phyloP scores from a whole-genome alignment of 2,329 filamentous ascomycete species.

The Penicillium carneum region DNA sequence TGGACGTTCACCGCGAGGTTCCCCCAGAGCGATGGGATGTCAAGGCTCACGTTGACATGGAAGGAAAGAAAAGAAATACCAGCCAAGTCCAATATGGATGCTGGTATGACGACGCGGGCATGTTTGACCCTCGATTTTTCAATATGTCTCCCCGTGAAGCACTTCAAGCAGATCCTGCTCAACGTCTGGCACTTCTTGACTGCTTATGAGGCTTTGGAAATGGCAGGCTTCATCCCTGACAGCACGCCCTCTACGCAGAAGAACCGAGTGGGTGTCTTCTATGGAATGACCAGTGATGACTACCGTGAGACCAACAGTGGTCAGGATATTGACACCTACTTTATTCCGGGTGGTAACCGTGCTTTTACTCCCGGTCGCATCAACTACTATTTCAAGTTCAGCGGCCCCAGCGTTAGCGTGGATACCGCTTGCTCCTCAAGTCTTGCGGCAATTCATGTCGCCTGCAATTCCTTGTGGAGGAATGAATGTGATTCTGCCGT shows the following conservation, averaged over 20 bases:
- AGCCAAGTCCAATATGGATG: constrained; percentile 78
- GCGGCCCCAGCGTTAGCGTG: constrained; percentile 73
- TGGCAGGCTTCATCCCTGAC: constrained; percentile 78
- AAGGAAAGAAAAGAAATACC: constrained; percentile 76
- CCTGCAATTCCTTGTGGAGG: constrained; percentile 75
- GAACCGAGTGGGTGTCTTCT: constrained; percentile 74
- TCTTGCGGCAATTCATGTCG: constrained; percentile 73
- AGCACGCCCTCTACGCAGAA: constrained; percentile 71
- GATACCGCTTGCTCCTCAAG: constrained; percentile 83
- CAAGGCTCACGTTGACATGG: constrained; percentile 73
- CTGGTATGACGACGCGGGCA: constrained; percentile 76
- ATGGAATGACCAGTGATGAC: constrained; percentile 77
- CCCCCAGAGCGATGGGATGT: constrained; percentile 77
- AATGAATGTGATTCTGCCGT: constrained; percentile 82
- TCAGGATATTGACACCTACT: constrained; percentile 75
- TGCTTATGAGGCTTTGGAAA: constrained; percentile 81
- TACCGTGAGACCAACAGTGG: constrained; percentile 77
- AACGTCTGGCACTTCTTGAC: constrained; percentile 78
- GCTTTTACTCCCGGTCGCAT: constrained; percentile 50
- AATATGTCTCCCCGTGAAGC: constrained; percentile 86
- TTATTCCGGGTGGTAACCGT: constrained; percentile 68
- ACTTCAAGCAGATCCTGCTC: constrained; percentile 80
- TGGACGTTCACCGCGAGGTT: constrained; percentile 69
- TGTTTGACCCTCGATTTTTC: constrained; percentile 85
- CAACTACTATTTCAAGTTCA: constrained; percentile 76